Percentiles rank a stretch among this genome's conserved stretches.
Conservation (phyloP, 257 asterid species). For the Agastache rugosa region DNA sequence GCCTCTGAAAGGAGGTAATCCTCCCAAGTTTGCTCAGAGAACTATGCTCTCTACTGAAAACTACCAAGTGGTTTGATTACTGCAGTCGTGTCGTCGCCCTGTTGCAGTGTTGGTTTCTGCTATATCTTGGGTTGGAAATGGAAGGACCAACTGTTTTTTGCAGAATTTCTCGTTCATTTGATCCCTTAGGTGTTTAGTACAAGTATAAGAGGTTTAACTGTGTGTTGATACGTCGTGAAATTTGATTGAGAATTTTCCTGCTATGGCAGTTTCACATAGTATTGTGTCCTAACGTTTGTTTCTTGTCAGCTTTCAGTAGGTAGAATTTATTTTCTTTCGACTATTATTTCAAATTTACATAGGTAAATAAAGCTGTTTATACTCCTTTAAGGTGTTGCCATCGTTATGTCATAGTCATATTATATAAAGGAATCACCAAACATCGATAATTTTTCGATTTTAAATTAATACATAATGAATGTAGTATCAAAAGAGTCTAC, state of each 20-base stretch:
- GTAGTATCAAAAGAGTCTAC: no score
- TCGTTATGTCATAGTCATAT: background rate
- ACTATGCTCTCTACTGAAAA: conserved; percentile 63
- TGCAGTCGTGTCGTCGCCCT: background rate
- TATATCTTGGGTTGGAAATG: background rate
- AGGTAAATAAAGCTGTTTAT: background rate
- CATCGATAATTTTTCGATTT: no score
- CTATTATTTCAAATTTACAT: background rate
- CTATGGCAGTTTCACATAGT: background rate
- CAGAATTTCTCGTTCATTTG: background rate
- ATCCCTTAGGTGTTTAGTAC: background rate
- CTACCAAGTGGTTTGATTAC: conserved; percentile 64
- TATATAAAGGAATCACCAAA: no score
- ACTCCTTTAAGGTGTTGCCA: background rate
- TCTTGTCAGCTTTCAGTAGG: background rate
- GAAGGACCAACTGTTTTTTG: background rate
- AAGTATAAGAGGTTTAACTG: conserved; percentile 7
- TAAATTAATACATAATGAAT: no score
- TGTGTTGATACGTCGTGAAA: background rate
- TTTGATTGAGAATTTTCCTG: background rate
- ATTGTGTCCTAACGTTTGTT: background rate
- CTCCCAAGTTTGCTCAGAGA: conserved; percentile 79
- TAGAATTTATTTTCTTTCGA: background rate
- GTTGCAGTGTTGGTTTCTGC: background rate
- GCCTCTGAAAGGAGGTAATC: conserved; percentile 63